phyloP scores from a whole-genome alignment of 768 basidiomycete genomes.

The Arthromyces matolae region DNA sequence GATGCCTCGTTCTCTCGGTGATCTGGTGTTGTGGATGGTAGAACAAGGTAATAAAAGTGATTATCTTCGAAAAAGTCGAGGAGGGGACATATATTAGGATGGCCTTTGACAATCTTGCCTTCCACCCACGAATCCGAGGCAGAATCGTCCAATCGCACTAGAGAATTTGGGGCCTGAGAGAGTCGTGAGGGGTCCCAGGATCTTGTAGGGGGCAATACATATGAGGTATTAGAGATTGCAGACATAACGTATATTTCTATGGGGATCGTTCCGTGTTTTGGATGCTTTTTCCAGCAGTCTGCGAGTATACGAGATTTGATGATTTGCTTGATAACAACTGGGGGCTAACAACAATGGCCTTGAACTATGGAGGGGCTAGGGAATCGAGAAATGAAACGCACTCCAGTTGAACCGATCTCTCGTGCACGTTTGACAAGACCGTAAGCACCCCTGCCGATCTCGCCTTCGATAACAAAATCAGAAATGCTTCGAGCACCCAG shows the following conservation, averaged over 20 bases:
- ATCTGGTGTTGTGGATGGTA: conserved; percentile 72
- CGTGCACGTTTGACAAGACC: conserved; percentile 90
- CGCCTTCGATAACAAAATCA: conserved; percentile 80
- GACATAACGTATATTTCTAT: conserved; percentile 98
- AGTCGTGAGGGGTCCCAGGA: conserved; percentile 80
- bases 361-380: conserved; percentile 14
- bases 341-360: conserved; percentile 53
- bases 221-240: conserved; percentile 76
- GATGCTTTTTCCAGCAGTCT: conserved; percentile 99
- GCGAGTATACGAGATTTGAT: conserved; percentile 98
- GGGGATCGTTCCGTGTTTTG: conserved; percentile 91
- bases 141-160: conserved; percentile 11
- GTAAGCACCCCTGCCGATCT: conserved; percentile 93
- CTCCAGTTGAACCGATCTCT: conserved; percentile 82
- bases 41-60: conserved; percentile 92
- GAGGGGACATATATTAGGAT: conserved; percentile 92
- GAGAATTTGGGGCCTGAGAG: conserved; percentile 16
- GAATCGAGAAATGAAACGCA: conserved; percentile 39
- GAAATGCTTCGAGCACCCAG: conserved; percentile 72
- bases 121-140: conserved; percentile 56
- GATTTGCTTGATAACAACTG: conserved; percentile 94
- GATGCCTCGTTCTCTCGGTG: conserved; percentile 46
- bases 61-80: conserved; percentile 96
- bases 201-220: conserved; percentile 71
- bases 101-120: conserved; percentile 74